Evolutionary conservation across 306 rosid genomes (phyloP), one percentile per base, ranked within the genome.

Genomic region (Lablab purpureus): DNA sequence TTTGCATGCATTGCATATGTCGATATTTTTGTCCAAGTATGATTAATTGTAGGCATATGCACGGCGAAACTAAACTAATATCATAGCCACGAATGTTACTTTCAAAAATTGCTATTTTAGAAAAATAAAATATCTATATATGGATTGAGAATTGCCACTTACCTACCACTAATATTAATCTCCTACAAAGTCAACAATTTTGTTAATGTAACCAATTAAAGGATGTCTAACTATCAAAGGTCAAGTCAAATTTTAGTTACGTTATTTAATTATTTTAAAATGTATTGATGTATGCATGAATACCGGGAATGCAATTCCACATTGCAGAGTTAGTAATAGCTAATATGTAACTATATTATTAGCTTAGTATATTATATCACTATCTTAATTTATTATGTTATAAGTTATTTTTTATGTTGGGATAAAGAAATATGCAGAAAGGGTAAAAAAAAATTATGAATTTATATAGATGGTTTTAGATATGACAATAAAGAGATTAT

Each of bases 121-220:
- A 0, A 36, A 60, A 62, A 23, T 56, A 36, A 34, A 36, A 36
- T 51, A 11, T 14, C 67, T 66, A 51, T 22, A 40, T 36, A 23
- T 52, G 67, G 75, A 27, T 80, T 64, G 7, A 52, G 60, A 80
- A n/a, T 40, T 64, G 55, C 10, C 19, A 40, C 28, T 41, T 63
- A 73, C 12, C 4, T 75, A 21, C 2, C 17, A 60, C 66, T 60
- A 60, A 59, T 58, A 72, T 62, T 60, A 59, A 46, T 79, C 72
- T 59, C 43, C 4, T 70, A 70, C 10, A 2, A 56, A 46, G 76
- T 43, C 45, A 78, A 67, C 28, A 14, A 19, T 79, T 41, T 7
- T 4, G 47, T 41, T 17, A 76, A 63, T 32, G n/a, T 71, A 71
- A 79, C 73, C 72, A 63, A 75, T 34, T 79, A 32, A 71, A 79